A percentile compares a stretch with the other conserved stretches of the same genome.
These are phyloP conservation scores for Cyberlindnera euphorbiiphila DNA, from an alignment of 805 yeast species.

Conservation along the genomic window DNA sequence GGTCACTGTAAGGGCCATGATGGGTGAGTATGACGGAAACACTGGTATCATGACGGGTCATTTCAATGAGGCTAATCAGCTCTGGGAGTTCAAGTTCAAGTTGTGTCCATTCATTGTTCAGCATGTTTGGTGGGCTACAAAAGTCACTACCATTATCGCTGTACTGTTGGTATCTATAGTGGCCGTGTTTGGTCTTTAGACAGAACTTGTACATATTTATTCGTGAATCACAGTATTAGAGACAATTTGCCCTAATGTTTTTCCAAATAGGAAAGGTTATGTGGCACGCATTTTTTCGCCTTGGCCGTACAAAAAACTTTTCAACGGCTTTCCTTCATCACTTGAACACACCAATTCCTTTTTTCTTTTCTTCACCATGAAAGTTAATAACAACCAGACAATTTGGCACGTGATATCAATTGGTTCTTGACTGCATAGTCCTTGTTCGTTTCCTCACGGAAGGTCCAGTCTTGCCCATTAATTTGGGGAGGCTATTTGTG, in stretches of 20 bases:
- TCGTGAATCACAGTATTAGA: no score
- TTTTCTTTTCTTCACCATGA: slow-evolving; percentile 14
- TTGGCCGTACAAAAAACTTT: slow-evolving; percentile 2
- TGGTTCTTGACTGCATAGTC: slow-evolving; percentile 19
- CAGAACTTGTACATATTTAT: neutral
- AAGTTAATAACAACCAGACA: slow-evolving; percentile 31
- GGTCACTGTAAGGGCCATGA: slow-evolving; percentile 84
- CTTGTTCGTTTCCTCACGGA: slow-evolving; percentile 8
- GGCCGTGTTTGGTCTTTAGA: slow-evolving; percentile 18
- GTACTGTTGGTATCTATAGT: slow-evolving; percentile 35
- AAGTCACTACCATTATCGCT: slow-evolving; percentile 44
- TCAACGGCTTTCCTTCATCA: neutral
- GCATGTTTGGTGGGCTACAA: slow-evolving; percentile 94
- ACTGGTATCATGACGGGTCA: slow-evolving; percentile 81
- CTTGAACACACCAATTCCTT: slow-evolving; percentile 1
- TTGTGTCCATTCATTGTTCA: slow-evolving; percentile 83
- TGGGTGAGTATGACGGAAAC: slow-evolving; percentile 95
- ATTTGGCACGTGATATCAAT: slow-evolving; percentile 17
- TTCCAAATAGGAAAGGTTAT: neutral
- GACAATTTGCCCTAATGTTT: neutral
- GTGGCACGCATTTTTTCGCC: neutral
- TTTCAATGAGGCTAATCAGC: slow-evolving; percentile 37
- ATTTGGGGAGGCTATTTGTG: slow-evolving; percentile 28
- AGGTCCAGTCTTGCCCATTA: slow-evolving; percentile 31
- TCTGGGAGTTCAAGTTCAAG: slow-evolving; percentile 66